A percentile compares a stretch with the other conserved stretches of the same genome.
Conservation (phyloP, 2,329 filamentous ascomycete species). For the Ceratocystis huliohia region DNA sequence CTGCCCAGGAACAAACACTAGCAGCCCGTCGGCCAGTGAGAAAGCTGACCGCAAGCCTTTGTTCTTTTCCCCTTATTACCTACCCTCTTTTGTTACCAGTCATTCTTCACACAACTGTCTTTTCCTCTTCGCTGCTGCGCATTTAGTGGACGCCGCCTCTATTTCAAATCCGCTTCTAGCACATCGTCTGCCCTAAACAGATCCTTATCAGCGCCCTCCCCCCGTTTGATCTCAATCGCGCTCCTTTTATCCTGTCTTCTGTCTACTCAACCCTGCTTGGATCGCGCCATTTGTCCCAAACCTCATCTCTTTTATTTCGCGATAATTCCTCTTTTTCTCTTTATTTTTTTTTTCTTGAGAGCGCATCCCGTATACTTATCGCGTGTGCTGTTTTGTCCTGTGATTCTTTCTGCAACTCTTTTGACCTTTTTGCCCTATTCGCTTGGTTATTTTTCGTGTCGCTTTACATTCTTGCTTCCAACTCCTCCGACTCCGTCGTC, state of each 20-base stretch:
- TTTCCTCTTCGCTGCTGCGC: not conserved
- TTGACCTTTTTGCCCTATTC: not conserved
- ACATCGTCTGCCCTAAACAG: not conserved
- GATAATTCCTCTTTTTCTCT: slow-evolving; percentile 13
- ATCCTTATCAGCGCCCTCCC: slow-evolving; percentile 2
- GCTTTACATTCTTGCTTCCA: not conserved
- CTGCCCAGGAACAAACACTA: no score
- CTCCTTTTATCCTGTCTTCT: slow-evolving; percentile 4
- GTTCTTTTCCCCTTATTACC: not conserved
- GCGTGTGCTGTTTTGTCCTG: not conserved
- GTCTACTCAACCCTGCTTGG: not conserved
- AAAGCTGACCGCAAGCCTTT: not conserved
- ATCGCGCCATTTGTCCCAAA: slow-evolving; percentile 10
- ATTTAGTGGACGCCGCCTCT: not conserved
- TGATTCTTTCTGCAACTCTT: not conserved
- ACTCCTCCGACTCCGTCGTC: not conserved
- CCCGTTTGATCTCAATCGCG: slow-evolving; percentile 10
- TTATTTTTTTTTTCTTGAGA: slow-evolving; percentile 17
- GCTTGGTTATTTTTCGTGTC: not conserved
- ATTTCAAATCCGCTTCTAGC: not conserved
- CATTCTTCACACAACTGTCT: not conserved
- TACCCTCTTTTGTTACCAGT: not conserved
- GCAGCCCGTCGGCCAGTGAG: no score
- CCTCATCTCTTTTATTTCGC: not conserved
- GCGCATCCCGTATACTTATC: not conserved